Conservation (phyloP, 2,329 filamentous ascomycete species). For the Alternaria sp. region DNA sequence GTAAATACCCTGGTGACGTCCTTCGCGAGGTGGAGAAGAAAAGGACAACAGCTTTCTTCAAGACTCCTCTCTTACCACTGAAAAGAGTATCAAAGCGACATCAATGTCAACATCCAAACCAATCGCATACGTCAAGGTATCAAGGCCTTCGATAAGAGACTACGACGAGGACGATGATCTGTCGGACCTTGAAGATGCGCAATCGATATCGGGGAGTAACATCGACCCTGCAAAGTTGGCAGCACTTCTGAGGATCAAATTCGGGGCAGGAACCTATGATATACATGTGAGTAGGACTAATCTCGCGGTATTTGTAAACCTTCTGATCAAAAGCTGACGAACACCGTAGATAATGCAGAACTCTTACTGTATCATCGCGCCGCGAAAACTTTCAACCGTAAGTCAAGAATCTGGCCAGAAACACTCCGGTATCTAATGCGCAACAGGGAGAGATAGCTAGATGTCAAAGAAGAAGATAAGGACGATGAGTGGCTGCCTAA, state of each 20-base stretch:
- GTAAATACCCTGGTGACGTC: too few species aligned
- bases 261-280: constrained; percentile 12
- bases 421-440: neutral
- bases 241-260: constrained; percentile 13
- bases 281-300: neutral
- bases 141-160: neutral
- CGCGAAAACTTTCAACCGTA: constrained; percentile 13
- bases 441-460: constrained; percentile 5
- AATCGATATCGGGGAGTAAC: constrained; percentile 14
- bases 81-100: neutral
- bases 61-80: neutral
- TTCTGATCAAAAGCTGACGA: neutral
- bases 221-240: constrained; percentile 14
- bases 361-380: constrained; percentile 15
- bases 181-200: neutral
- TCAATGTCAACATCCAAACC: neutral
- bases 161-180: neutral
- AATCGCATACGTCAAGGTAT: neutral
- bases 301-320: neutral
- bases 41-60: neutral
- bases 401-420: neutral
- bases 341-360: constrained; percentile 11
- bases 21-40: too few species aligned
- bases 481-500: neutral
- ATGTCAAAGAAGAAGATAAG: neutral